phyloP scores from a whole-genome alignment of 306 rosid species.

The Vicia villosa region DNA sequence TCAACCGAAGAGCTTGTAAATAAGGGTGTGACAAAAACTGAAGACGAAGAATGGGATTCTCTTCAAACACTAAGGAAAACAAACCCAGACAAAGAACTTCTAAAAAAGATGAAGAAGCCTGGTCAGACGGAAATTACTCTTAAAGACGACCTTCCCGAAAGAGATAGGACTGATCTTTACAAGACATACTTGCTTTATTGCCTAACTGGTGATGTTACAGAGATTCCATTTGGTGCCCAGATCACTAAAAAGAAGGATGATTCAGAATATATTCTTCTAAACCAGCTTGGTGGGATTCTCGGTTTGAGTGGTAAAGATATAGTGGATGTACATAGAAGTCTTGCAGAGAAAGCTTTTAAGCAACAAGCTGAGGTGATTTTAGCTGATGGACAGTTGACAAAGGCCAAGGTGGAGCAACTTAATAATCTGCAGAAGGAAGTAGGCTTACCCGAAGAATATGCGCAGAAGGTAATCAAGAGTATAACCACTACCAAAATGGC shows the following conservation, averaged over 20 bases:
- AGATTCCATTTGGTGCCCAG: slow-evolving; percentile 78
- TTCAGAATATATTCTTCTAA: slow-evolving; percentile 73
- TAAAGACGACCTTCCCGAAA: slow-evolving; percentile 83
- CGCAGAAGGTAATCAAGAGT: slow-evolving; percentile 85
- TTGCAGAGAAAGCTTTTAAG: slow-evolving; percentile 93
- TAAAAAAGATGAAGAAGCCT: slow-evolving; percentile 71
- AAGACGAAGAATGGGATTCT: slow-evolving; percentile 88
- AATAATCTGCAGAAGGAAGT: slow-evolving; percentile 76
- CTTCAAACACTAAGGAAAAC: slow-evolving; percentile 71
- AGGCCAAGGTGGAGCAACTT: slow-evolving; percentile 86
- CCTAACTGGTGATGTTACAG: slow-evolving; percentile 79
- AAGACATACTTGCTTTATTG: slow-evolving; percentile 88
- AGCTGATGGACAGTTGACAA: slow-evolving; percentile 95
- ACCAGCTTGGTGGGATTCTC: slow-evolving; percentile 90
- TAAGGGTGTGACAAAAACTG: slow-evolving; percentile 41
- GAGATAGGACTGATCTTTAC: slow-evolving; percentile 91
- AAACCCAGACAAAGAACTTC: slow-evolving; percentile 65
- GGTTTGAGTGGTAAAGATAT: slow-evolving; percentile 77
- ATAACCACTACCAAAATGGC: slow-evolving; percentile 95
- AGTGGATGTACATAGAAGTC: slow-evolving; percentile 81
- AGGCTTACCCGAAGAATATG: slow-evolving; percentile 83
- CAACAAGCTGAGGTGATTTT: slow-evolving; percentile 93
- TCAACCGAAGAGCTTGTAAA: slow-evolving; percentile 60
- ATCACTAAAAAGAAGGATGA: slow-evolving; percentile 82
- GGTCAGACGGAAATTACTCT: slow-evolving; percentile 93